phyloP scores from a whole-genome alignment of 1,284 basidiomycete genomes.

The Apiotrichum laibachii region DNA sequence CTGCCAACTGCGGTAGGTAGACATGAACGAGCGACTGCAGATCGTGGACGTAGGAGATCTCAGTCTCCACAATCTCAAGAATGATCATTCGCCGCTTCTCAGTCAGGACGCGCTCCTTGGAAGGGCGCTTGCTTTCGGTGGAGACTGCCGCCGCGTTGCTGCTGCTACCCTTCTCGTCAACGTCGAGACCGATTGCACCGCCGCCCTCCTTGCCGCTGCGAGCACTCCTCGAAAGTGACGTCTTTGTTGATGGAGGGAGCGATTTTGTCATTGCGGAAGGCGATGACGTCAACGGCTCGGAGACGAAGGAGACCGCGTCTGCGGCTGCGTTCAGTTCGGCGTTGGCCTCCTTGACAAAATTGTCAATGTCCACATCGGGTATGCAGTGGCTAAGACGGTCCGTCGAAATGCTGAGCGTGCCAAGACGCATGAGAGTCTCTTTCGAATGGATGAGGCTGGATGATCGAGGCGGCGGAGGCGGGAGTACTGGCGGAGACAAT shows the following conservation, averaged over 20 bases:
- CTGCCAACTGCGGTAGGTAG: conserved; percentile 53
- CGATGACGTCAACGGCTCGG: conserved; percentile 30
- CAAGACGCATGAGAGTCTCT: conserved; percentile 1
- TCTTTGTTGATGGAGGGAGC: conserved; percentile 46
- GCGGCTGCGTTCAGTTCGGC: conserved; percentile 15
- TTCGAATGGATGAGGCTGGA: conserved; percentile 8
- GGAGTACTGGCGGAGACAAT: not conserved
- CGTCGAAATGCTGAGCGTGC: conserved; percentile 5
- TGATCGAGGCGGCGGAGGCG: conserved; percentile 3
- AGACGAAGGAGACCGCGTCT: conserved; percentile 24
- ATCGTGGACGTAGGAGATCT: conserved; percentile 74
- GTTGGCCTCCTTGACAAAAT: conserved; percentile 6
- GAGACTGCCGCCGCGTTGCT: not conserved
- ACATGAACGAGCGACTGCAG: conserved; percentile 67
- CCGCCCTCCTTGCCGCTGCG: conserved; percentile 44
- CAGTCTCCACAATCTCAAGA: conserved; percentile 75
- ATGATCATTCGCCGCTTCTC: conserved; percentile 46
- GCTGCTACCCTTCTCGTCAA: not conserved
- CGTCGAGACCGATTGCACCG: not conserved
- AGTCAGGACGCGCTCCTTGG: conserved; percentile 12
- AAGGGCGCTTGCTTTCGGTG: not conserved
- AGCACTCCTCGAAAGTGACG: conserved; percentile 47
- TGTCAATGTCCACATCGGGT: not conserved
- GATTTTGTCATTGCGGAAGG: conserved; percentile 38
- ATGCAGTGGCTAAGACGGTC: conserved; percentile 5